A percentile compares a stretch with the other conserved stretches of the same genome.
phyloP scores from a whole-genome alignment of 441 rosid species.

The Kokia cookei region DNA sequence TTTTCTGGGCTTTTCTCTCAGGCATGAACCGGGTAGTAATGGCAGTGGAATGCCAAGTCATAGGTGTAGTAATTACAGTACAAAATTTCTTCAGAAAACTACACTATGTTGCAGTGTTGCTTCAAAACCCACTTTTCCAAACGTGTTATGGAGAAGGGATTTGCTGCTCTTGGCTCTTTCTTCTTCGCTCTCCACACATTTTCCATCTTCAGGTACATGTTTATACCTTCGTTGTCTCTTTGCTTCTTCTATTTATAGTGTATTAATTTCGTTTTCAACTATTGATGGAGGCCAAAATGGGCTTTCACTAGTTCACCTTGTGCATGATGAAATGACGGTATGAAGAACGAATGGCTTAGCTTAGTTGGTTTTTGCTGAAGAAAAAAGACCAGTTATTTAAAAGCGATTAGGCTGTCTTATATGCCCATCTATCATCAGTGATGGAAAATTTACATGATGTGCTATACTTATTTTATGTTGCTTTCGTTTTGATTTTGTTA shows the following conservation, averaged over 20 bases:
- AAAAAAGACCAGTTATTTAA: not conserved
- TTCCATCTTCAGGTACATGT: constrained; percentile 45
- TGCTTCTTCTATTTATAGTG: not conserved
- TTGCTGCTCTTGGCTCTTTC: constrained; percentile 59
- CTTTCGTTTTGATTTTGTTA: not conserved
- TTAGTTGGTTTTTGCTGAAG: not conserved
- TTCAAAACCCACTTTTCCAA: constrained; percentile 25
- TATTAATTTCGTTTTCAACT: not conserved
- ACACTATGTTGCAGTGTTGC: constrained; percentile 27
- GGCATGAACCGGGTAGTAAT: constrained; percentile 25
- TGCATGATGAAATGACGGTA: not conserved
- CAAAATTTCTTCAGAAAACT: constrained; percentile 25
- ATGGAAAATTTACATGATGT: constrained; percentile 3
- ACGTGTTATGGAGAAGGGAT: constrained; percentile 56
- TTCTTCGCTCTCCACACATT: constrained; percentile 40
- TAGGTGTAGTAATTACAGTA: constrained; percentile 33
- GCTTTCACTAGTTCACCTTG: not conserved
- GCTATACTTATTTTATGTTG: not conserved
- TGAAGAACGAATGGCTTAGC: not conserved
- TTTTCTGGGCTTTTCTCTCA: constrained; percentile 7
- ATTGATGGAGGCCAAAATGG: not conserved
- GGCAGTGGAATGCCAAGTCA: constrained; percentile 23
- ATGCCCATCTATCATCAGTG: not conserved
- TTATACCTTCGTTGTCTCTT: not conserved
- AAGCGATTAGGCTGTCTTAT: not conserved